These are phyloP conservation scores for Coelastrella sp. DNA, from an alignment of 139 green algal species.

Conservation along the genomic window DNA sequence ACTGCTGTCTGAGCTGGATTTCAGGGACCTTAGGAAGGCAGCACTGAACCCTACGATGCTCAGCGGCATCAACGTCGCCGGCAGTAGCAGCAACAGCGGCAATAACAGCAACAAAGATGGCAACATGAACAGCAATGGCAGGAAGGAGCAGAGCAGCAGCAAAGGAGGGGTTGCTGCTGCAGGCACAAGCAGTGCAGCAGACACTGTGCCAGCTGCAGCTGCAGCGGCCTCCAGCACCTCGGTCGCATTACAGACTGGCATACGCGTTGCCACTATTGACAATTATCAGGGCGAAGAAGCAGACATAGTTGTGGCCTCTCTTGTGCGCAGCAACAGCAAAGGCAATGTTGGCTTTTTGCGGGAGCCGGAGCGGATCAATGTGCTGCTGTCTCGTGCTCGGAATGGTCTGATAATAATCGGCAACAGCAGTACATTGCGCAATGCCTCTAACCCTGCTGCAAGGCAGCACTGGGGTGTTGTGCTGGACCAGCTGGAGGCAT, in stretches of 20 bases:
- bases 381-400: constrained; percentile 80
- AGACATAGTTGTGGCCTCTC: constrained; percentile 75
- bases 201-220: too few relatives aligned
- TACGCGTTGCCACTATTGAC: constrained; percentile 82
- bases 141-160: constrained; percentile 7
- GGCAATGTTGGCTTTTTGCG: constrained; percentile 80
- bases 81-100: neutral
- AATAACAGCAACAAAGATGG: neutral
- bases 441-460: constrained; percentile 45
- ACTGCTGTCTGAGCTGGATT: constrained; percentile 54
- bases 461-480: constrained; percentile 53
- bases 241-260: too few relatives aligned
- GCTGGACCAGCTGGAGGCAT: constrained; percentile 49
- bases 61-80: too few relatives aligned
- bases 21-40: constrained; percentile 46
- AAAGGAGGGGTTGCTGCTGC: neutral
- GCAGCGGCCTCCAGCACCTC: too few relatives aligned
- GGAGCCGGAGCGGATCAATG: constrained; percentile 82
- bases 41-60: too few relatives aligned
- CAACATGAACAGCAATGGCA: neutral
- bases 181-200: neutral
- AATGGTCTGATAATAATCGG: constrained; percentile 85
- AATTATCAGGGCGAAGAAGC: constrained; percentile 88
- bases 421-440: constrained; percentile 63
- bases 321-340: constrained; percentile 78